Percentiles rank a stretch among this genome's conserved stretches.
phyloP scores from a whole-genome alignment of 768 basidiomycete genomes.

The Lactarius akahatsu region DNA sequence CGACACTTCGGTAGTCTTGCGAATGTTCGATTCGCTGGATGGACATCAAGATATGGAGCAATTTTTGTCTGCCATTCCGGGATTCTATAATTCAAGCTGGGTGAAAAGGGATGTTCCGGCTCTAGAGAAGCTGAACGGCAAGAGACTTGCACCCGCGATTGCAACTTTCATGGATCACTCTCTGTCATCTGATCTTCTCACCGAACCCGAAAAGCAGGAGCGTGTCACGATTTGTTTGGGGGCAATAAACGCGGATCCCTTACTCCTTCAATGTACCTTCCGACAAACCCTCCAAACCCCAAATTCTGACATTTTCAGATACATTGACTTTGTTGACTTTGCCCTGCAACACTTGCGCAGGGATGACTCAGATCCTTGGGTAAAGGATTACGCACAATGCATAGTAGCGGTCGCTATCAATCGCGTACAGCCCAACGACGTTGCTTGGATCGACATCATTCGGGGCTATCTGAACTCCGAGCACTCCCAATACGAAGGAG shows the following conservation, averaged over 20 bases:
- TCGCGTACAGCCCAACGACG: not conserved
- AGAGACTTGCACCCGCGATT: not conserved
- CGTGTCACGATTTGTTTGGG: not conserved
- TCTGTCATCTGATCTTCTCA: not conserved
- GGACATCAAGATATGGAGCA: not conserved
- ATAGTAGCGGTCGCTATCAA: constrained; percentile 14
- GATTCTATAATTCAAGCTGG: not conserved
- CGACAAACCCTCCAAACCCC: not conserved
- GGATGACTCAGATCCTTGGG: not conserved
- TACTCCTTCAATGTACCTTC: constrained; percentile 2
- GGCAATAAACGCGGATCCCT: not conserved
- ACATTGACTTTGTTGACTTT: not conserved
- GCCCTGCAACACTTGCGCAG: not conserved
- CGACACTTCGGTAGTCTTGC: not conserved
- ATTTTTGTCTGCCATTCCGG: not conserved
- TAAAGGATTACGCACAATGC: constrained; percentile 7
- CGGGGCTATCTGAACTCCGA: not conserved
- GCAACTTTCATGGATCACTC: not conserved
- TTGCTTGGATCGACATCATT: constrained; percentile 5
- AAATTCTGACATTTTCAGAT: not conserved
- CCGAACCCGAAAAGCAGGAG: not conserved
- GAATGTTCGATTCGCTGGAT: not conserved
- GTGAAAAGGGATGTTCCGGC: not conserved
- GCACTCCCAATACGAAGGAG: not conserved
- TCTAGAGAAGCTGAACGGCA: constrained; percentile 1